Conservation (phyloP, 1,284 basidiomycete genomes). For the Marasmius oreades region DNA sequence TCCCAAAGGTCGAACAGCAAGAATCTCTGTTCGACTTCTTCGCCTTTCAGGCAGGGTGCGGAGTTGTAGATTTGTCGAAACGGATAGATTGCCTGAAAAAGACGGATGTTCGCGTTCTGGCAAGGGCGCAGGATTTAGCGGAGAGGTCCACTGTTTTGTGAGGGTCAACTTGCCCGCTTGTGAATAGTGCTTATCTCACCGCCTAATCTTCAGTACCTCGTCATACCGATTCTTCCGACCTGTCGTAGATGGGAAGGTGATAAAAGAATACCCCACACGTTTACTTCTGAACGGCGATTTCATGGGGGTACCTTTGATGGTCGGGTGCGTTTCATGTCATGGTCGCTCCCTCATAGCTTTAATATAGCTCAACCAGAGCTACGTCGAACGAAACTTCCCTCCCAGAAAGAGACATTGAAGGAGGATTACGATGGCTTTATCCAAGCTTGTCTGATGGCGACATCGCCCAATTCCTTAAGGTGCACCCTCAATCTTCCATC, state of each 20-base stretch:
- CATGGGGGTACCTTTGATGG: constrained; percentile 46
- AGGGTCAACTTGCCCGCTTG: background rate
- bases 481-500: constrained; percentile 14
- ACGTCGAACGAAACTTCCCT: constrained; percentile 55
- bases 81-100: constrained; percentile 45
- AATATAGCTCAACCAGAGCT: constrained; percentile 29
- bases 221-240: constrained; percentile 37
- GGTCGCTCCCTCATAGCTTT: background rate
- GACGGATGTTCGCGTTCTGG: constrained; percentile 44
- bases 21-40: constrained; percentile 51
- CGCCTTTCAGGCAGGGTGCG: constrained; percentile 45
- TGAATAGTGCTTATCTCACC: constrained; percentile 24
- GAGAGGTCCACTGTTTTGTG: background rate
- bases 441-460: constrained; percentile 39
- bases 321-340: constrained; percentile 39
- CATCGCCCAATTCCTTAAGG: constrained; percentile 32
- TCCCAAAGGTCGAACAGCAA: constrained; percentile 47
- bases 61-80: constrained; percentile 27
- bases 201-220: constrained; percentile 17
- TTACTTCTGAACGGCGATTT: constrained; percentile 42
- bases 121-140: constrained; percentile 45
- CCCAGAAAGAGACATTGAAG: constrained; percentile 31
- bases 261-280: constrained; percentile 44
- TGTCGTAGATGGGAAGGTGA: constrained; percentile 45
- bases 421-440: constrained; percentile 37